Percentiles rank a stretch among this genome's conserved stretches.
phyloP scores from a whole-genome alignment of 106 monocot species.

The Platanthera zijinensis region DNA sequence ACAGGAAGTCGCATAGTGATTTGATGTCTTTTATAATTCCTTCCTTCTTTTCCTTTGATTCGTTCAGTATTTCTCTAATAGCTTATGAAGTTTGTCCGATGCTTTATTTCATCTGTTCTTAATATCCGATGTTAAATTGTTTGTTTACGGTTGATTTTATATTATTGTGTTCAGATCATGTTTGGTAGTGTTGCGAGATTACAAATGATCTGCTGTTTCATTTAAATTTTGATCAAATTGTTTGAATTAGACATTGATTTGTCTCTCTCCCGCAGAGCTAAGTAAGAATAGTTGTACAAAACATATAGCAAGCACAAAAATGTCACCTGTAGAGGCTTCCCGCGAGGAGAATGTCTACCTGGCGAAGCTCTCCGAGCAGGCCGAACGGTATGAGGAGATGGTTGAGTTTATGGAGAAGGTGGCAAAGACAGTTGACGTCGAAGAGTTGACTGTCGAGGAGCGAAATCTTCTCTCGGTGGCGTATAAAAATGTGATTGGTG shows the following conservation, averaged over 20 bases:
- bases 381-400: conserved; percentile 45
- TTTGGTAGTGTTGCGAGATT: background rate
- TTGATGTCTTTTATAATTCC: background rate
- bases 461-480: conserved; percentile 38
- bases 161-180: background rate
- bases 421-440: conserved; percentile 34
- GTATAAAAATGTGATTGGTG: conserved; percentile 43
- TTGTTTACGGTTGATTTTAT: background rate
- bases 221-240: background rate
- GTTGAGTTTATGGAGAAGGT: conserved; percentile 51
- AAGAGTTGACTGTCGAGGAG: conserved; percentile 39
- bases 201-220: background rate
- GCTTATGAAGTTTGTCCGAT: background rate
- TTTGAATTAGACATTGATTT: background rate
- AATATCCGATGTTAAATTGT: background rate
- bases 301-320: conserved; percentile 5
- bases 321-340: conserved; percentile 24
- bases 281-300: background rate
- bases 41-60: background rate
- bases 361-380: conserved; percentile 44
- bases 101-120: background rate
- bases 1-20: background rate
- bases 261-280: background rate
- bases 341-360: conserved; percentile 46
- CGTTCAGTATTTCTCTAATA: background rate